Percentiles rank a stretch among this genome's conserved stretches.
Evolutionary conservation across 345 rosid genomes (phyloP).

Genomic region (Populus euphratica): DNA sequence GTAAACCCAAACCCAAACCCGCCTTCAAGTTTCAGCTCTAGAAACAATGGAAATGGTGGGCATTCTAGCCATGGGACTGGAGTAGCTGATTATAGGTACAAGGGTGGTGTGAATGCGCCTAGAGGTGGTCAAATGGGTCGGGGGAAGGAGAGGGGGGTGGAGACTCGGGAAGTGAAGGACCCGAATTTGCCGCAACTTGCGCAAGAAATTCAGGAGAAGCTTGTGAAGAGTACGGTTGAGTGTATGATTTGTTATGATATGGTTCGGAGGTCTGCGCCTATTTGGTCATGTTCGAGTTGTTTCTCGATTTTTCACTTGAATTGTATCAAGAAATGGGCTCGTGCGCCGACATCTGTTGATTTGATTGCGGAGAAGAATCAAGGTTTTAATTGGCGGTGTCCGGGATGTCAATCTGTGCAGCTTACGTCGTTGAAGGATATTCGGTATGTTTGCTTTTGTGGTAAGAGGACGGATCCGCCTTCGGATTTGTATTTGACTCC

Average conservation of each 20-base stretch:
- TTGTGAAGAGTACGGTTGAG: constrained; percentile 63
- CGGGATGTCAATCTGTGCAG: constrained; percentile 93
- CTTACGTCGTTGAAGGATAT: constrained; percentile 69
- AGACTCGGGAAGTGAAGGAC: constrained; percentile 38
- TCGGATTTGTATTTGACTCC: constrained; percentile 92
- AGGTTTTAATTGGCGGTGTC: constrained; percentile 95
- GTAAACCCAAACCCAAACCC: constrained; percentile 18
- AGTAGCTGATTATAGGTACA: constrained; percentile 26
- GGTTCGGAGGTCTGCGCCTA: constrained; percentile 69
- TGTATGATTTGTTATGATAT: constrained; percentile 97
- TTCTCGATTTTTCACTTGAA: constrained; percentile 85
- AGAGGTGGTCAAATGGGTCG: constrained; percentile 32
- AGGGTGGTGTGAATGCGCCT: constrained; percentile 29
- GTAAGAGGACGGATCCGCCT: constrained; percentile 80
- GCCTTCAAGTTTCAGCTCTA: constrained; percentile 17
- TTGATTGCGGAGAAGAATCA: constrained; percentile 71
- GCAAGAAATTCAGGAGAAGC: constrained; percentile 90
- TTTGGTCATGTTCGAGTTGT: constrained; percentile 97
- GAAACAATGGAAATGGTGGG: constrained; percentile 18
- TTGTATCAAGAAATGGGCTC: constrained; percentile 95
- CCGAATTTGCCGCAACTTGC: constrained; percentile 77
- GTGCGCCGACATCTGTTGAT: constrained; percentile 86
- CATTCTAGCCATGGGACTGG: constrained; percentile 10
- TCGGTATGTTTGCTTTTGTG: constrained; percentile 74
- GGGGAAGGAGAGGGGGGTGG: constrained; percentile 37